These are phyloP conservation scores for Mycena maculata DNA, from an alignment of 768 basidiomycete genomes.

Conservation along the genomic window DNA sequence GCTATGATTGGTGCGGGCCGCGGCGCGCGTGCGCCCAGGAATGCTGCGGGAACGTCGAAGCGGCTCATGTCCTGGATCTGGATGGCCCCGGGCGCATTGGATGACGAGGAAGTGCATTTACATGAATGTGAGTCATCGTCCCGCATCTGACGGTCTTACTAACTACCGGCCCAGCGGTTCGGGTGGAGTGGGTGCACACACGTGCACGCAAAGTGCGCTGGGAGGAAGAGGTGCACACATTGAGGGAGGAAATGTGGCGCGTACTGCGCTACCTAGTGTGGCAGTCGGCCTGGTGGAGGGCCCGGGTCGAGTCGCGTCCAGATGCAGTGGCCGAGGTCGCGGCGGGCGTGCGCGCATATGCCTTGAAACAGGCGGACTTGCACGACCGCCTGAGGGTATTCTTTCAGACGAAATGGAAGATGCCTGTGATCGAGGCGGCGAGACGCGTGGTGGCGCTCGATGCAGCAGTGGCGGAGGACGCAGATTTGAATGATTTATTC, in stretches of 20 bases:
- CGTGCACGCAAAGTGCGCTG: constrained; percentile 13
- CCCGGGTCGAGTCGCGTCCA: not conserved
- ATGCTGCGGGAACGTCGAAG: not conserved
- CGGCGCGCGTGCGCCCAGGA: not conserved
- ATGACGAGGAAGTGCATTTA: not conserved
- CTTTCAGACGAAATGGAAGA: constrained; percentile 1
- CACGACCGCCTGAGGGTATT: not conserved
- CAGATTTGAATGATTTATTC: not conserved
- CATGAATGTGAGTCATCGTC: constrained; percentile 1
- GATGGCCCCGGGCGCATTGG: constrained; percentile 5
- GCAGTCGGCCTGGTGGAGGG: constrained; percentile 1
- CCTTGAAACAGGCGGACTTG: not conserved
- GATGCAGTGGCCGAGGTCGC: not conserved
- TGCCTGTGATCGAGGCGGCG: not conserved
- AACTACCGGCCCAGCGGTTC: constrained; percentile 14
- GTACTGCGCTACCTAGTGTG: not conserved
- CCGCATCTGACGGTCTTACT: too few species aligned
- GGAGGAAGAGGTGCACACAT: constrained; percentile 31
- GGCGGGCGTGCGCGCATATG: not conserved
- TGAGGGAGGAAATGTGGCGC: constrained; percentile 33
- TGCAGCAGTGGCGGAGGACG: not conserved
- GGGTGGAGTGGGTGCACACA: constrained; percentile 29
- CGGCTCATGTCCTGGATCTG: constrained; percentile 22
- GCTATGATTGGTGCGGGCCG: too few species aligned
- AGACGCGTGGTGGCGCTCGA: not conserved